Base-by-base conservation (phyloP, 2,329 filamentous ascomycete species). In the Hyphodiscus sp. region DNA sequence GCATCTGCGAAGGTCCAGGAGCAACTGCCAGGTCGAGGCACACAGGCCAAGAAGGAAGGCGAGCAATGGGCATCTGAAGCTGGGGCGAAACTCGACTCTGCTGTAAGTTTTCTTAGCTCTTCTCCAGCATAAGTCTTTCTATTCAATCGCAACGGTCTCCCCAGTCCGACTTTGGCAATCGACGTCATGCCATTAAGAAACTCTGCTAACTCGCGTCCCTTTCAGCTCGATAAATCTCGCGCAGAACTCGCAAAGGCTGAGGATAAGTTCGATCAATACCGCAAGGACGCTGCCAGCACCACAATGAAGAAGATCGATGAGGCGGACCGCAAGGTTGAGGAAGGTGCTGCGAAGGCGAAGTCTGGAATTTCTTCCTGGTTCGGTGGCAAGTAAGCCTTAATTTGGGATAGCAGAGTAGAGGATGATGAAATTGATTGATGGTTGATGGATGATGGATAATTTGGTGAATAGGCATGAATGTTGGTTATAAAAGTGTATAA, bases 361-460 rank as follows among this genome's bases (percentile, higher is more conserved):
- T 82, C 83, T 65, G 86, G 87, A 59, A 71, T 95, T 64, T 88
- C 86, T 43, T 81, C 87, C 69, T 96, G 91, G 91, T 95, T 96
- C 66, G 86, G 90, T 53, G 79, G 79, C 50, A 75, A 80, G 58
- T 81, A 80, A 61, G 60, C 49, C 16, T 8, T 18, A 20, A 16
- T 38, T 38, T 10, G 1, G 15, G 38, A 44, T 44, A 10, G n/a
- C 19, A 33, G 48, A 18, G 20, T 13, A 47, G 20, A 43, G 13
- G 18, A 44, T 44, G 45, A 41, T 50, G 41, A 50, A n/a, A n/a
- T n/a, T n/a, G n/a, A n/a, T n/a, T n/a, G n/a, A n/a, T n/a, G n/a
- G n/a, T n/a, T 44, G 16, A 49, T 41, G 18, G 42, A 23, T 23
- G 29, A 46, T 51, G 13, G 26, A 18, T 18, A 30, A 23, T 29